A percentile compares a stretch with the other conserved stretches of the same genome.
Conservation (phyloP, 2,329 filamentous ascomycete species). For the Lojkania enalia region DNA sequence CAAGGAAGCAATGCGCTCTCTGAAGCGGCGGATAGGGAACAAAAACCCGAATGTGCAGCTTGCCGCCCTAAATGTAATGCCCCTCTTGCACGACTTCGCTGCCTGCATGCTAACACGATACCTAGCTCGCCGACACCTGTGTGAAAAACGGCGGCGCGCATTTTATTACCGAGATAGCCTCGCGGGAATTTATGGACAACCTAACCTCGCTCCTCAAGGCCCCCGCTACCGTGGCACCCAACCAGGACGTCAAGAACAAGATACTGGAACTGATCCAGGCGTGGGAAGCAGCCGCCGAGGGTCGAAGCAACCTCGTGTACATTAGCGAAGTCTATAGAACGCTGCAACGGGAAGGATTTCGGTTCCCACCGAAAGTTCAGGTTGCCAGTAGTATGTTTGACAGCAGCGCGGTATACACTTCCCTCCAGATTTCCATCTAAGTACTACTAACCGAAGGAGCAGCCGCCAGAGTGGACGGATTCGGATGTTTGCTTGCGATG, state of each 20-base stretch:
- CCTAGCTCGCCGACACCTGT: constrained; percentile 89
- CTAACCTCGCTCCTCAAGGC: constrained; percentile 86
- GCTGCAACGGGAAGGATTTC: constrained; percentile 81
- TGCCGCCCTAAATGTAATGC: constrained; percentile 80
- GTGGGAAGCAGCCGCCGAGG: constrained; percentile 89
- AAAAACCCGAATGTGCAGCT: constrained; percentile 98
- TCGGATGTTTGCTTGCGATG: constrained; percentile 99
- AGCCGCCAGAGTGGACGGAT: constrained; percentile 97
- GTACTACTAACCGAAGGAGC: constrained; percentile 8
- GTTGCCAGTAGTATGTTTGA: constrained; percentile 98
- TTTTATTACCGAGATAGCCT: constrained; percentile 93
- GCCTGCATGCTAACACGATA: constrained; percentile 13
- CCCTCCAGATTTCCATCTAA: background rate
- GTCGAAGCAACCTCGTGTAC: constrained; percentile 79
- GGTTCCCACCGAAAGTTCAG: constrained; percentile 82
- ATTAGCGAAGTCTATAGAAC: constrained; percentile 84
- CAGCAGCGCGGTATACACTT: constrained; percentile 84
- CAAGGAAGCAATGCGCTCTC: constrained; percentile 95
- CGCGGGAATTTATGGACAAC: constrained; percentile 98
- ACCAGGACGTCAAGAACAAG: constrained; percentile 83
- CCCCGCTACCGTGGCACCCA: constrained; percentile 72
- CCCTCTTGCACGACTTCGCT: background rate
- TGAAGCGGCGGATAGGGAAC: constrained; percentile 93
- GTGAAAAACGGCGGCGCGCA: constrained; percentile 97
- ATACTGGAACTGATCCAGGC: constrained; percentile 92